phyloP scores from a whole-genome alignment of 306 rosid species.

The Castanea sativa region DNA sequence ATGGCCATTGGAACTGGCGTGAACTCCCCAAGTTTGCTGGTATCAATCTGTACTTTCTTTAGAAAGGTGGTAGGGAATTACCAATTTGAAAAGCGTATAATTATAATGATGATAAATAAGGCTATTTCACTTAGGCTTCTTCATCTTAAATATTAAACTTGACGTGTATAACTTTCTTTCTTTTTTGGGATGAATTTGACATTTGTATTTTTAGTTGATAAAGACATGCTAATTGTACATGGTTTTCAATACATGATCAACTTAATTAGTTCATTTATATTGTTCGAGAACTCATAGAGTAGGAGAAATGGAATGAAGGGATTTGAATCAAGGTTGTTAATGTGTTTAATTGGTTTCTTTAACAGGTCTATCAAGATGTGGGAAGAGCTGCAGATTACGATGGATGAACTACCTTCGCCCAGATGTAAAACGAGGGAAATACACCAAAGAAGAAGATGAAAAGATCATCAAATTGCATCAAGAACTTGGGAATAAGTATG shows the following conservation, averaged over 20 bases:
- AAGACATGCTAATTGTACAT: neutral
- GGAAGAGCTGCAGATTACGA: slow-evolving; percentile 83
- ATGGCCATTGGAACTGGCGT: slow-evolving; percentile 76
- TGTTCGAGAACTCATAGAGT: neutral
- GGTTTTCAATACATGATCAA: neutral
- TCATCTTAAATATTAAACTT: too few relatives aligned
- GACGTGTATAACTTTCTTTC: neutral
- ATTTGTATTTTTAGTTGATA: neutral
- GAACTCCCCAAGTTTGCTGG: slow-evolving; percentile 63
- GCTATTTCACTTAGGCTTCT: too few relatives aligned
- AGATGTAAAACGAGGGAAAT: slow-evolving; percentile 63
- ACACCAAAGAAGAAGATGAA: slow-evolving; percentile 50
- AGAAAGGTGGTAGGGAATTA: neutral
- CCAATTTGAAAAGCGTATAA: neutral
- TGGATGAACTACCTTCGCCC: slow-evolving; percentile 77
- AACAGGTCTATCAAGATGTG: slow-evolving; percentile 68
- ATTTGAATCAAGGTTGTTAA: neutral
- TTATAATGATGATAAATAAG: too few relatives aligned
- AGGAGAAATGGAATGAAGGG: neutral
- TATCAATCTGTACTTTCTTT: neutral
- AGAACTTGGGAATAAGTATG: slow-evolving; percentile 76
- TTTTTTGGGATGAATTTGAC: neutral
- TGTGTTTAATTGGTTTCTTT: neutral
- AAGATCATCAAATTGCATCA: slow-evolving; percentile 51
- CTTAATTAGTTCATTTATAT: neutral